Evolutionary conservation across 352 stramenopile genomes (phyloP).

Genomic region (Poterioochromonas sp.): DNA sequence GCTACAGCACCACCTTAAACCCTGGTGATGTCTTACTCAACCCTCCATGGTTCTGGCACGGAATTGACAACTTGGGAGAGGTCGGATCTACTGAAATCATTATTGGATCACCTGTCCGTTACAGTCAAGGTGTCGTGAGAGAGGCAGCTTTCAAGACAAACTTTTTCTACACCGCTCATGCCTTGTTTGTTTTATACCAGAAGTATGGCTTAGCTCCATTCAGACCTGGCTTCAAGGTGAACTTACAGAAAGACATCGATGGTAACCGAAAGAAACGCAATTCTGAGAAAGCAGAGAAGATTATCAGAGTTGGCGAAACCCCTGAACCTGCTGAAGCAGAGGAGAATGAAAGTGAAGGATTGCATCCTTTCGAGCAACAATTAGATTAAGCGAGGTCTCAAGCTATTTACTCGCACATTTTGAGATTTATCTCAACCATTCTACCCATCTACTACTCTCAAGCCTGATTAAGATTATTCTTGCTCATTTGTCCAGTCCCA

Average conservation of each 20-base stretch:
- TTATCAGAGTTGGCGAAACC: too few species aligned
- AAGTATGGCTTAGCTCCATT: neutral
- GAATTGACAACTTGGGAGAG: conserved; percentile 13
- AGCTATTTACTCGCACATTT: too few species aligned
- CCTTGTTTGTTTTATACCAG: neutral
- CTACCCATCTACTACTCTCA: too few species aligned
- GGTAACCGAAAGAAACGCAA: neutral
- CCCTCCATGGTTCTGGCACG: conserved; percentile 33
- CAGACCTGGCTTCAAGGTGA: neutral
- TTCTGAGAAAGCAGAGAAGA: too few species aligned
- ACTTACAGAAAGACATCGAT: neutral
- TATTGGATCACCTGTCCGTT: conserved; percentile 13
- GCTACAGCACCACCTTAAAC: neutral
- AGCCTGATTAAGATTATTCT: too few species aligned
- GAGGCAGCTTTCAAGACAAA: neutral
- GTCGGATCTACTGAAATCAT: neutral
- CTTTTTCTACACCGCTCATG: neutral
- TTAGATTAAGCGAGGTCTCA: too few species aligned
- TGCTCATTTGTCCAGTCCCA: too few species aligned
- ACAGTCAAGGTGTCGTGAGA: neutral
- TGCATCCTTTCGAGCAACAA: neutral
- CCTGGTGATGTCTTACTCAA: conserved; percentile 26
- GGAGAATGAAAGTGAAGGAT: too few species aligned
- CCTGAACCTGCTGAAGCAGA: neutral
- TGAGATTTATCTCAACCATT: too few species aligned